Evolutionary conservation across 345 rosid genomes (phyloP).

Genomic region (Populus tremula): DNA sequence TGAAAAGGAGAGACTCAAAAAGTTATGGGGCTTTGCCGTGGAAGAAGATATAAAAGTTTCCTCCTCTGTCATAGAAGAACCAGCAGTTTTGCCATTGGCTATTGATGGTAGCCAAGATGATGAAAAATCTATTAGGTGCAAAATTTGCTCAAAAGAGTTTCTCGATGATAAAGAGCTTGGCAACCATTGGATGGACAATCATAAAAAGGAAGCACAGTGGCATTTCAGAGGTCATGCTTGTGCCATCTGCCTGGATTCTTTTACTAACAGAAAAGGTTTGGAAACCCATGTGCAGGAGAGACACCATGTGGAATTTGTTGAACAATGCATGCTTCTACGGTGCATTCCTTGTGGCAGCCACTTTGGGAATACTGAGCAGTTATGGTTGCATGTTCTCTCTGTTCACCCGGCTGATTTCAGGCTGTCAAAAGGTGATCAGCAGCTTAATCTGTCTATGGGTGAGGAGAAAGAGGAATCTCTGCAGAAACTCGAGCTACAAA

Average conservation of each 20-base stretch:
- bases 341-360: constrained; percentile 91
- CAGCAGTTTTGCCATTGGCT: constrained; percentile 41
- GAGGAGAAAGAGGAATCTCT: constrained; percentile 32
- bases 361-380: constrained; percentile 80
- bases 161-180: constrained; percentile 52
- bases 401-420: constrained; percentile 61
- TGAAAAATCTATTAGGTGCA: constrained; percentile 52
- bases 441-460: constrained; percentile 17
- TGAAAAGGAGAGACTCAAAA: constrained; percentile 72
- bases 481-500: constrained; percentile 37
- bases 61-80: constrained; percentile 39
- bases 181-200: constrained; percentile 66
- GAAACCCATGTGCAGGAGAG: constrained; percentile 92
- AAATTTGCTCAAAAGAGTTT: constrained; percentile 57
- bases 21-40: constrained; percentile 66
- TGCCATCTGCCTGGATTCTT: constrained; percentile 94
- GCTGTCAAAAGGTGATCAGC: constrained; percentile 40
- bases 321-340: constrained; percentile 94
- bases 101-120: constrained; percentile 36
- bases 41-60: constrained; percentile 39
- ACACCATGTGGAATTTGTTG: constrained; percentile 84
- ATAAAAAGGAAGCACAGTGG: constrained; percentile 79
- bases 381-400: constrained; percentile 74
- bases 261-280: constrained; percentile 64
- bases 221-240: constrained; percentile 83